Conservation (phyloP, 2,329 filamentous ascomycete species). For the Elsinoe australis region DNA sequence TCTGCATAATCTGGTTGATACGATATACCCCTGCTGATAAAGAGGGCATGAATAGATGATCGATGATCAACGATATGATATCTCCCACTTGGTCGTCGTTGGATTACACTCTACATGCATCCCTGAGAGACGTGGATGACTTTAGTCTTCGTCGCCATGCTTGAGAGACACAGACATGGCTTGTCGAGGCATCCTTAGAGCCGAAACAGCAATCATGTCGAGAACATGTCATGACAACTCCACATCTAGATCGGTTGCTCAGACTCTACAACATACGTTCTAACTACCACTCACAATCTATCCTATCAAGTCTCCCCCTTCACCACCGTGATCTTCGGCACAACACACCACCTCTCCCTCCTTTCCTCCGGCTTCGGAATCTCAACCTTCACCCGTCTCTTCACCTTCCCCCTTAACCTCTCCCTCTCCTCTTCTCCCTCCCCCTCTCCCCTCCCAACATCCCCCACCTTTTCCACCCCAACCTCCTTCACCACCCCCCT, state of each 20-base stretch:
- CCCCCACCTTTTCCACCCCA: slow-evolving; percentile 13
- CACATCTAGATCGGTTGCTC: neutral
- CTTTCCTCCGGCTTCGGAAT: slow-evolving; percentile 34
- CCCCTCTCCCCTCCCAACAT: slow-evolving; percentile 20
- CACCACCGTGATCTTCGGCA: slow-evolving; percentile 33
- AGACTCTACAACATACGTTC: neutral
- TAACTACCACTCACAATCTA: neutral
- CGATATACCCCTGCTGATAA: slow-evolving; percentile 10
- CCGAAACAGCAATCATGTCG: too few species aligned
- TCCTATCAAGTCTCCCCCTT: neutral
- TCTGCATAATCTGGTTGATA: too few species aligned
- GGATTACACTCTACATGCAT: too few species aligned
- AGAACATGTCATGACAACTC: neutral
- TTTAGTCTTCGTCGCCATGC: too few species aligned
- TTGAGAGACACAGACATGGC: too few species aligned
- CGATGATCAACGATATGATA: neutral
- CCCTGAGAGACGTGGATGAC: too few species aligned
- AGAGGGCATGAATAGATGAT: slow-evolving; percentile 12
- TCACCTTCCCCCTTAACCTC: slow-evolving; percentile 22
- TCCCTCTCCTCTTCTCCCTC: slow-evolving; percentile 4
- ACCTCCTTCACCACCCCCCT: slow-evolving; percentile 21
- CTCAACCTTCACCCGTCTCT: slow-evolving; percentile 28
- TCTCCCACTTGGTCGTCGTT: too few species aligned
- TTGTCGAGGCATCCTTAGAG: too few species aligned
- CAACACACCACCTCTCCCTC: slow-evolving; percentile 41